A percentile compares a stretch with the other conserved stretches of the same genome.
Evolutionary conservation across 75 land plant species (phyloP).

Genomic region (Larix kaempferi): DNA sequence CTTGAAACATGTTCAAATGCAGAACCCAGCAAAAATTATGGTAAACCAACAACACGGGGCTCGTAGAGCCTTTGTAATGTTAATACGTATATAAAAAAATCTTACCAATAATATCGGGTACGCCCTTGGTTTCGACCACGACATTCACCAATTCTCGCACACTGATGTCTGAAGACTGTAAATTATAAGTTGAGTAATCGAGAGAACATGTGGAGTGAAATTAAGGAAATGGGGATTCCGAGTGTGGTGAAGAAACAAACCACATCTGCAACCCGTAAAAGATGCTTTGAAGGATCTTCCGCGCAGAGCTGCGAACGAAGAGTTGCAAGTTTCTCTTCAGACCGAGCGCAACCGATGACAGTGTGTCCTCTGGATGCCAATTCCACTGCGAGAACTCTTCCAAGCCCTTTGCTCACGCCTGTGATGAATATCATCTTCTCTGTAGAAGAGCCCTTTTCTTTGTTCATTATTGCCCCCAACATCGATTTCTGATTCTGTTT

Average conservation of each 20-base stretch:
- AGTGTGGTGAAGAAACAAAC: constrained; percentile 14
- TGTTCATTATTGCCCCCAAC: no score
- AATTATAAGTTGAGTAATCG: no score
- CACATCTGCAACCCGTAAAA: constrained; percentile 40
- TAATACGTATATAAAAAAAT: not conserved
- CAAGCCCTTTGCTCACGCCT: constrained; percentile 73
- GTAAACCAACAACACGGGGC: no score
- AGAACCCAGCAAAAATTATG: no score
- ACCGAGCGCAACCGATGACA: constrained; percentile 65
- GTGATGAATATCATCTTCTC: constrained; percentile 56
- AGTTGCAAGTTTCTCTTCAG: constrained; percentile 38
- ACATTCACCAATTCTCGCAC: constrained; percentile 60
- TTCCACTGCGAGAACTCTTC: constrained; percentile 67
- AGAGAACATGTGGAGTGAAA: not conserved
- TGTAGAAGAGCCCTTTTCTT: not conserved
- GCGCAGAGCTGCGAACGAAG: constrained; percentile 30
- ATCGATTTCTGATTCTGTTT: no score
- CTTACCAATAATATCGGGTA: constrained; percentile 83
- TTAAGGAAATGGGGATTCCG: not conserved
- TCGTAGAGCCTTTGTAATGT: no score
- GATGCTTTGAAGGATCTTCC: constrained; percentile 16
- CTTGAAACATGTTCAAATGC: no score
- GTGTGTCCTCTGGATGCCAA: constrained; percentile 70
- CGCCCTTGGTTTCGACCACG: constrained; percentile 48
- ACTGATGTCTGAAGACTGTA: constrained; percentile 57